phyloP scores from a whole-genome alignment of 208 protist species.

The Acanthamoeba castellanii region DNA sequence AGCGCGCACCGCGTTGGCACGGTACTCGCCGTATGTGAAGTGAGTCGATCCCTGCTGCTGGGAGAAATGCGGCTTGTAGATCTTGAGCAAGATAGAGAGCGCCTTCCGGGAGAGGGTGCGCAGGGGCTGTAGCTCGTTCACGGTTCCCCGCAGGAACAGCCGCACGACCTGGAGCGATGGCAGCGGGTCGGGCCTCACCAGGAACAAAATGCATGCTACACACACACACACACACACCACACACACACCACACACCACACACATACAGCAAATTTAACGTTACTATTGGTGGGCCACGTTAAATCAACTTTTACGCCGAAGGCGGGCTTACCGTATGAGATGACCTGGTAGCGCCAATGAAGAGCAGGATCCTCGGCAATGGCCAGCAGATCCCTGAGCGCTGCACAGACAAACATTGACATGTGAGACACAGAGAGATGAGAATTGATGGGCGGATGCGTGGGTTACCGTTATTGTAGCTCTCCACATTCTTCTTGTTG shows the following conservation, averaged over 20 bases:
- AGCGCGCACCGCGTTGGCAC: not conserved
- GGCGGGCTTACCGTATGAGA: not conserved
- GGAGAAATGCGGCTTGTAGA: constrained; percentile 44
- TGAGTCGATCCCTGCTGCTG: not conserved
- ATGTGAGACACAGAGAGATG: not conserved
- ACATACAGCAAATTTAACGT: no score
- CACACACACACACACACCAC: not conserved
- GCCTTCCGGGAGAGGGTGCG: constrained; percentile 8
- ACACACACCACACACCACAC: not conserved
- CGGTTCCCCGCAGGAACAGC: constrained; percentile 3
- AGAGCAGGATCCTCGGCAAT: constrained; percentile 38
- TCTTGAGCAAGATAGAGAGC: constrained; percentile 31
- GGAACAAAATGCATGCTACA: constrained; percentile 36
- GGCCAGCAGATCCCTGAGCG: constrained; percentile 2
- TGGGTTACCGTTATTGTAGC: constrained; percentile 28
- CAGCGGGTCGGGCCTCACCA: constrained; percentile 26
- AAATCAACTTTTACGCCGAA: no score
- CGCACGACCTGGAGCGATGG: not conserved
- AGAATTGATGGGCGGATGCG: not conserved
- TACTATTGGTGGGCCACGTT: not conserved
- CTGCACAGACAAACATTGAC: not conserved
- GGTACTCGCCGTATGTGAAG: not conserved
- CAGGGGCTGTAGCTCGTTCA: constrained; percentile 55
- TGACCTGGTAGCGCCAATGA: constrained; percentile 70
- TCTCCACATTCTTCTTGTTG: constrained; percentile 32